Percentiles rank a stretch among this genome's conserved stretches.
phyloP scores from a whole-genome alignment of 2,329 filamentous ascomycete genomes.

The Monilinia vaccinii-corymbosi region DNA sequence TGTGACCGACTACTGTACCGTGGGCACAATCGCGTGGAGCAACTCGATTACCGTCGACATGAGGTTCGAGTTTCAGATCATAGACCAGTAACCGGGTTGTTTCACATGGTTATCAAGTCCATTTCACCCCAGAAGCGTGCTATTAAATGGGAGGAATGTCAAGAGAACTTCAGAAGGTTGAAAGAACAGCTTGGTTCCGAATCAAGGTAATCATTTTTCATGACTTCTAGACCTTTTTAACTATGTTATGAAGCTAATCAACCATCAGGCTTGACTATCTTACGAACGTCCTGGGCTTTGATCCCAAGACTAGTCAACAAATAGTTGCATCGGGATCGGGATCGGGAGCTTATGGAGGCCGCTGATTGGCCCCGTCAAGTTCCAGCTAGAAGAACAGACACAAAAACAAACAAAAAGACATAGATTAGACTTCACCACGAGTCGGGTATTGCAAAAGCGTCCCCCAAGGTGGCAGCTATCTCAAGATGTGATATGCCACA shows the following conservation, averaged over 20 bases:
- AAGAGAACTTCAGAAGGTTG: slow-evolving; percentile 64
- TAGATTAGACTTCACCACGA: neutral
- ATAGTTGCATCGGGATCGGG: slow-evolving; percentile 15
- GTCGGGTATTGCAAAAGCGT: neutral
- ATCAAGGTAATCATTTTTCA: slow-evolving; percentile 59
- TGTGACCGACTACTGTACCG: slow-evolving; percentile 90
- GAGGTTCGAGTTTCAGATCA: slow-evolving; percentile 90
- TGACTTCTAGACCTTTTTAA: slow-evolving; percentile 4
- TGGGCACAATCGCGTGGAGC: slow-evolving; percentile 69
- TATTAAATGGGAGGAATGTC: slow-evolving; percentile 61
- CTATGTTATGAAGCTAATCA: slow-evolving; percentile 7
- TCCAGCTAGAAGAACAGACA: neutral
- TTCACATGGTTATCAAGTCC: slow-evolving; percentile 77
- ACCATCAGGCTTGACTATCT: slow-evolving; percentile 51
- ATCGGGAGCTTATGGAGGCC: slow-evolving; percentile 12
- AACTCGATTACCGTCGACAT: slow-evolving; percentile 79
- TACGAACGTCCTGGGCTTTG: slow-evolving; percentile 47
- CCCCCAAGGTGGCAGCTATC: too few species aligned
- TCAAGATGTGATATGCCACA: neutral
- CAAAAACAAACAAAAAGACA: neutral
- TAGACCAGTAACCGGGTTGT: slow-evolving; percentile 78
- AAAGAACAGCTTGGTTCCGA: slow-evolving; percentile 58
- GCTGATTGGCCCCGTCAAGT: slow-evolving; percentile 12
- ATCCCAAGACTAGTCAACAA: slow-evolving; percentile 20
- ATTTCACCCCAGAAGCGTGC: slow-evolving; percentile 60